Conservation (phyloP, 768 basidiomycete genomes). For the Boletus pseudopeckii region DNA sequence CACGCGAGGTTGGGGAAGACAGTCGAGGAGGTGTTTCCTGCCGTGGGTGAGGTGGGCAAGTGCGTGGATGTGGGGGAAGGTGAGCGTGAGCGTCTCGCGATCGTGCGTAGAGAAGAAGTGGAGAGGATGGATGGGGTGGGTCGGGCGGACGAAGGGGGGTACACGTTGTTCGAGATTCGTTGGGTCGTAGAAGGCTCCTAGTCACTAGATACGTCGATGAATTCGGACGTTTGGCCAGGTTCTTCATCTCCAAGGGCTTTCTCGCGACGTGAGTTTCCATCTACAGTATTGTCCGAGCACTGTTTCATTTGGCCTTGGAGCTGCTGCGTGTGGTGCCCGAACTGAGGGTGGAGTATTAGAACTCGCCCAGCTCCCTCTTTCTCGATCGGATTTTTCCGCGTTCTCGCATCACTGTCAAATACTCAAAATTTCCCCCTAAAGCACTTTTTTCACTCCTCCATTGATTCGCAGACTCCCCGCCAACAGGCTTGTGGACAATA, state of each 20-base stretch:
- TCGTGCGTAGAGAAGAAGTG: conserved; percentile 47
- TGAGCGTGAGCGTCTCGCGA: conserved; percentile 35
- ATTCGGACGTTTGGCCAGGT: not conserved
- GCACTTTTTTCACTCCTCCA: not conserved
- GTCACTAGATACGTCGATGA: too few relatives aligned
- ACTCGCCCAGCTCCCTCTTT: not conserved
- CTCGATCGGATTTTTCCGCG: too few relatives aligned
- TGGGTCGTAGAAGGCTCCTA: conserved; percentile 35
- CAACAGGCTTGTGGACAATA: not conserved
- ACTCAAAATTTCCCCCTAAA: too few relatives aligned
- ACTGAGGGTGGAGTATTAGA: not conserved
- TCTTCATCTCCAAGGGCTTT: not conserved
- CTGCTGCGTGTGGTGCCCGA: not conserved
- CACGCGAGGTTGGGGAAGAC: conserved; percentile 56
- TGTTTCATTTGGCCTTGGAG: not conserved
- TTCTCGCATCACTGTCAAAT: not conserved
- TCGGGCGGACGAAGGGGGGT: conserved; percentile 66
- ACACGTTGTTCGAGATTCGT: conserved; percentile 68
- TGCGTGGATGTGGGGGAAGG: not conserved
- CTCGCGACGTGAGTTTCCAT: not conserved
- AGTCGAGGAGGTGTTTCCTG: conserved; percentile 53
- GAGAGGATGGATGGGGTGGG: conserved; percentile 54
- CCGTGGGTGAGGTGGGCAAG: not conserved
- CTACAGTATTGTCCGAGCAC: too few relatives aligned
- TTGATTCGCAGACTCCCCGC: not conserved